These are phyloP conservation scores for Linderina pennispora DNA, from an alignment of 192 early-diverging fungal genomes.

Conservation along the genomic window DNA sequence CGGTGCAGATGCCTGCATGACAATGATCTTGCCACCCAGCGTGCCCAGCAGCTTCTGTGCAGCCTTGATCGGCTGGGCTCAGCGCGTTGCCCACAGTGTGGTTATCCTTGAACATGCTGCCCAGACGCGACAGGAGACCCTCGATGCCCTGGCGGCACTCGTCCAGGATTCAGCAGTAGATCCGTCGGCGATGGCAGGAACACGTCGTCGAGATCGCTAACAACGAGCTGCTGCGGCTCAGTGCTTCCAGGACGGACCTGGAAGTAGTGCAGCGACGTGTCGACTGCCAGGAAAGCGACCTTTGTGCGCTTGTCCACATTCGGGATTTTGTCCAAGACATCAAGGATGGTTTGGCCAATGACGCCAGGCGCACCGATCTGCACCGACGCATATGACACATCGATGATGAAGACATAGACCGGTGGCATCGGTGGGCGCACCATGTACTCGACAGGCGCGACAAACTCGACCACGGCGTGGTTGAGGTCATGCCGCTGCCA, in stretches of 20 bases:
- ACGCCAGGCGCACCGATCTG: slow-evolving; percentile 78
- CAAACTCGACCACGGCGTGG: slow-evolving; percentile 85
- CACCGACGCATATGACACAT: slow-evolving; percentile 87
- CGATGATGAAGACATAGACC: slow-evolving; percentile 89
- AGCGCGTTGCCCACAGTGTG: slow-evolving; percentile 71
- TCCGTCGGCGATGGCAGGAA: slow-evolving; percentile 87
- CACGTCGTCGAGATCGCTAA: slow-evolving; percentile 84
- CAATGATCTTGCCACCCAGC: slow-evolving; percentile 87
- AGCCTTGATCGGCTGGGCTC: slow-evolving; percentile 75
- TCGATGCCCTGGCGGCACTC: slow-evolving; percentile 76
- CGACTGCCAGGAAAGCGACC: slow-evolving; percentile 86
- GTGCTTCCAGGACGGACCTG: slow-evolving; percentile 62
- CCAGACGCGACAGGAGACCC: slow-evolving; percentile 62
- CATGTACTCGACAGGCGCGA: slow-evolving; percentile 98
- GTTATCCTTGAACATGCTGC: slow-evolving; percentile 83
- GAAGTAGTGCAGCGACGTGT: slow-evolving; percentile 86
- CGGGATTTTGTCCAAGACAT: slow-evolving; percentile 77
- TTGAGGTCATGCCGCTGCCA: slow-evolving; percentile 88
- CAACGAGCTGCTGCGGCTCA: slow-evolving; percentile 93
- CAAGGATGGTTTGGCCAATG: slow-evolving; percentile 73
- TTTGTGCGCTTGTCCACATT: slow-evolving; percentile 86
- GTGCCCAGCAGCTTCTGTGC: slow-evolving; percentile 75
- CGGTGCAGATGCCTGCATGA: slow-evolving; percentile 76
- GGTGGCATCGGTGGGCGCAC: slow-evolving; percentile 95
- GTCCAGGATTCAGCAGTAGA: slow-evolving; percentile 78